Conservation (phyloP, 2,329 filamentous ascomycete genomes). For the Paradendryphiella salina region DNA sequence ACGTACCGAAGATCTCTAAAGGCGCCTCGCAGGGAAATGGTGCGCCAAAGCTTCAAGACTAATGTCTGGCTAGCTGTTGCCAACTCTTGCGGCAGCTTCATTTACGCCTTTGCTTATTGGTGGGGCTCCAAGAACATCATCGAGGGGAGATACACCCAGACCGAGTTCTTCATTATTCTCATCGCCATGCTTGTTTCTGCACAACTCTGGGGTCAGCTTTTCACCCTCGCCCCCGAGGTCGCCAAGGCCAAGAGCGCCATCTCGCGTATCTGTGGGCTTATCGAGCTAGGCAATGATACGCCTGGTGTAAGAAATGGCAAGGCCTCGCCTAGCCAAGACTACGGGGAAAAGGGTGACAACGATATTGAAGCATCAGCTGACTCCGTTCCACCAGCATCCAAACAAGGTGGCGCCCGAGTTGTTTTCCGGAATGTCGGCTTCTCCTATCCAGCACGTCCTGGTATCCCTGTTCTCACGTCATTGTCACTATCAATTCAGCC, state of each 20-base stretch:
- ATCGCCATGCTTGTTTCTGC: conserved; percentile 72
- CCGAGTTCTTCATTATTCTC: conserved; percentile 75
- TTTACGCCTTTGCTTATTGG: conserved; percentile 78
- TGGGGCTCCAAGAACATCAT: conserved; percentile 75
- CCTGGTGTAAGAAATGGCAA: conserved; percentile 69
- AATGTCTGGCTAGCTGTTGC: conserved; percentile 65
- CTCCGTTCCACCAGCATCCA: conserved; percentile 65
- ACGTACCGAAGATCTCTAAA: conserved; percentile 53
- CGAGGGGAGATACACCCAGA: conserved; percentile 65
- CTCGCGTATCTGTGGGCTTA: conserved; percentile 75
- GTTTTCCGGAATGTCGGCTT: conserved; percentile 65
- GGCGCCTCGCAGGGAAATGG: conserved; percentile 55
- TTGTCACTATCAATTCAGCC: conserved; percentile 61
- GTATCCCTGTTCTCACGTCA: conserved; percentile 60
- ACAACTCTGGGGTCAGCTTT: conserved; percentile 73
- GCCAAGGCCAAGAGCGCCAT: conserved; percentile 66
- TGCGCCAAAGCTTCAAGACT: conserved; percentile 55
- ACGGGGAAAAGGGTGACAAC: conserved; percentile 60
- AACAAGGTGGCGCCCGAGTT: conserved; percentile 57
- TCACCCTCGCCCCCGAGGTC: conserved; percentile 75
- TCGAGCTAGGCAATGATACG: conserved; percentile 39
- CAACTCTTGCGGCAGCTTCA: conserved; percentile 65
- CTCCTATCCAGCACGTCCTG: conserved; percentile 65
- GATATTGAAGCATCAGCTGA: conserved; percentile 42
- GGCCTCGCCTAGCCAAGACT: conserved; percentile 80